Percentiles rank a stretch among this genome's conserved stretches.
These are phyloP conservation scores for Pythium monospermum DNA, from an alignment of 352 stramenopile genomes.

Conservation along the genomic window DNA sequence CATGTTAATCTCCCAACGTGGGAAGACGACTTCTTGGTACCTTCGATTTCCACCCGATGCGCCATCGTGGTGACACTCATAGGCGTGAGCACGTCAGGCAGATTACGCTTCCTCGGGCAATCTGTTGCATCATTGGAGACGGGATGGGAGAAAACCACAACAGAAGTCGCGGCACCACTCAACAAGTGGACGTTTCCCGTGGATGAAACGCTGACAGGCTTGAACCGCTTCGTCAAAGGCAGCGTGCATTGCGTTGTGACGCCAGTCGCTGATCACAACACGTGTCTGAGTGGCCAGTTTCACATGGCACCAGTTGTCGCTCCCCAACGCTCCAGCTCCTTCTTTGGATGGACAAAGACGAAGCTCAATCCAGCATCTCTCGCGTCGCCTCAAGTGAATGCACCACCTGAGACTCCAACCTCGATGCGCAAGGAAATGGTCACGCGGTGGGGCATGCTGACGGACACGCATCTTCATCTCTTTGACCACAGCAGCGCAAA, in stretches of 20 bases:
- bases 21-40: slow-evolving; percentile 68
- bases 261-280: slow-evolving; percentile 49
- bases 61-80: slow-evolving; percentile 76
- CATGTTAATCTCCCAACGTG: slow-evolving; percentile 58
- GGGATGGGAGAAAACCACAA: slow-evolving; percentile 51
- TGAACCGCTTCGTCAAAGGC: slow-evolving; percentile 61
- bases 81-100: slow-evolving; percentile 48
- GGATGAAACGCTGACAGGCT: slow-evolving; percentile 57
- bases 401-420: slow-evolving; percentile 40
- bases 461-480: slow-evolving; percentile 71
- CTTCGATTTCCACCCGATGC: slow-evolving; percentile 76
- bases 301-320: slow-evolving; percentile 47
- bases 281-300: slow-evolving; percentile 75
- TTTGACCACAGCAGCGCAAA: slow-evolving; percentile 77
- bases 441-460: slow-evolving; percentile 73
- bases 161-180: slow-evolving; percentile 33
- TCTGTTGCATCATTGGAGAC: slow-evolving; percentile 48
- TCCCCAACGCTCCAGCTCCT: slow-evolving; percentile 34
- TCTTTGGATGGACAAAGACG: slow-evolving; percentile 57
- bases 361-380: slow-evolving; percentile 34
- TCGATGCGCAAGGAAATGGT: slow-evolving; percentile 50
- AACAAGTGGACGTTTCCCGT: slow-evolving; percentile 80
- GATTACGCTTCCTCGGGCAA: slow-evolving; percentile 64
- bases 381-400: slow-evolving; percentile 38
- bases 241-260: slow-evolving; percentile 53